Conservation (phyloP, 2,329 filamentous ascomycete species). For the Chrysoporthe cubensis region DNA sequence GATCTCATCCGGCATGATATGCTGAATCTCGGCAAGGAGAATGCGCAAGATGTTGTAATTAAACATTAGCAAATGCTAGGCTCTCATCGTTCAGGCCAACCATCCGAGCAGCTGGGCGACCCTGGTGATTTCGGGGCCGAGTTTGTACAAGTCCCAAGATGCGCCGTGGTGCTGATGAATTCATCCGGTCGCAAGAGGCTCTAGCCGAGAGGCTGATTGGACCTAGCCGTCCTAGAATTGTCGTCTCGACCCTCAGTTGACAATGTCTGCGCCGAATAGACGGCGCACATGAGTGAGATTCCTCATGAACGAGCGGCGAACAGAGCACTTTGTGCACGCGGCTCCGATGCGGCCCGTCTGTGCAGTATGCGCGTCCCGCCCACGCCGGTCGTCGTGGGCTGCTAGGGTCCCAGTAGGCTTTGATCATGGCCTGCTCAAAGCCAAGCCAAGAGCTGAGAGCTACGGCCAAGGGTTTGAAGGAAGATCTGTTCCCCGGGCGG, state of each 20-base stretch:
- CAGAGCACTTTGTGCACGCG: conserved; percentile 22
- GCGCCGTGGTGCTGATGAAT: not conserved
- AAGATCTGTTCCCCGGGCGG: conserved; percentile 19
- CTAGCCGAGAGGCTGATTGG: not conserved
- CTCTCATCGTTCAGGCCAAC: conserved; percentile 14
- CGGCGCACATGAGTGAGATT: not conserved
- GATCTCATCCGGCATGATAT: conserved; percentile 21
- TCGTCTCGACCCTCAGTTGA: not conserved
- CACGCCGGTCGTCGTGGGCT: not conserved
- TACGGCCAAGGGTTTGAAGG: conserved; percentile 13
- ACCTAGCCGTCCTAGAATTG: not conserved
- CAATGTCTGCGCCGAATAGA: not conserved
- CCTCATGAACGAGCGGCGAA: conserved; percentile 13
- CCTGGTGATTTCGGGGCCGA: conserved; percentile 12
- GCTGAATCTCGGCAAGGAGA: conserved; percentile 20
- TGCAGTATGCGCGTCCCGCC: conserved; percentile 7
- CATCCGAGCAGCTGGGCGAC: conserved; percentile 10
- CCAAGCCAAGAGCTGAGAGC: conserved; percentile 11
- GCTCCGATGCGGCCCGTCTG: conserved; percentile 24
- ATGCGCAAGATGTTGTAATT: conserved; percentile 7
- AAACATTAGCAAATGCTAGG: not conserved
- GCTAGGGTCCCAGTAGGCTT: not conserved
- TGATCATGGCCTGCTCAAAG: conserved; percentile 6
- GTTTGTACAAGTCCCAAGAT: not conserved
- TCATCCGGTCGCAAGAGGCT: conserved; percentile 5